A percentile compares a stretch with the other conserved stretches of the same genome.
Evolutionary conservation across 768 basidiomycete species (phyloP).

Genomic region (Kwoniella botswanensis): DNA sequence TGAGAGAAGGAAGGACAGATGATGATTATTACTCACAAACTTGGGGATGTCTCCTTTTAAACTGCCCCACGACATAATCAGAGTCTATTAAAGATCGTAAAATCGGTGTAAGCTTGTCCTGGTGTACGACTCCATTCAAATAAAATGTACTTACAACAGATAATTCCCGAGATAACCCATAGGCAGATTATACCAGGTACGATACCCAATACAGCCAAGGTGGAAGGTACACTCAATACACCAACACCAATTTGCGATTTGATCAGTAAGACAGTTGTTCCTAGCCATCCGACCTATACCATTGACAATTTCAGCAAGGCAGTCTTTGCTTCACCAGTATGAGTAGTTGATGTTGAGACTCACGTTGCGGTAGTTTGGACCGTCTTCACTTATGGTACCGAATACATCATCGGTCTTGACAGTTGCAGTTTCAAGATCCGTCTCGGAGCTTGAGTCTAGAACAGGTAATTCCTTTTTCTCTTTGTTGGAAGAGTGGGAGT

Average conservation of each 20-base stretch:
- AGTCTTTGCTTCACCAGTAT: no score
- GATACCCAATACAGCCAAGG: conserved; percentile 21
- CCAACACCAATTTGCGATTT: conserved; percentile 47
- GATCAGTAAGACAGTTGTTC: conserved; percentile 37
- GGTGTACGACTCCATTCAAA: neutral
- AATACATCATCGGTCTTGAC: conserved; percentile 33
- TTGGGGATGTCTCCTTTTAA: conserved; percentile 50
- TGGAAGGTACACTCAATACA: conserved; percentile 34
- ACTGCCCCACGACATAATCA: conserved; percentile 43
- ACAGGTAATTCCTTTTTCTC: neutral
- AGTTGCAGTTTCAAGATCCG: neutral
- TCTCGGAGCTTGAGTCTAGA: neutral
- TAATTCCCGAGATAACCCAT: conserved; percentile 37
- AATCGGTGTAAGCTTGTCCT: neutral
- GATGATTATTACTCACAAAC: conserved; percentile 22
- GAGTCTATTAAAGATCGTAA: conserved; percentile 23
- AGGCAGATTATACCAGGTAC: conserved; percentile 28
- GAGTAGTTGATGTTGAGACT: neutral
- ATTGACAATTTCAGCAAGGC: neutral
- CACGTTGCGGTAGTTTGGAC: conserved; percentile 34
- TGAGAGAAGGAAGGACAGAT: no score
- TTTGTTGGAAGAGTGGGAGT: neutral
- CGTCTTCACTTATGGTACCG: conserved; percentile 29
- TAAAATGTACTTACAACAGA: conserved; percentile 23
- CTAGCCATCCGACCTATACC: conserved; percentile 29